Evolutionary conservation across 164 flowering plant species (phyloP), one percentile per base, ranked within the genome.

Genomic region (Chloranthus sessilifolius): DNA sequence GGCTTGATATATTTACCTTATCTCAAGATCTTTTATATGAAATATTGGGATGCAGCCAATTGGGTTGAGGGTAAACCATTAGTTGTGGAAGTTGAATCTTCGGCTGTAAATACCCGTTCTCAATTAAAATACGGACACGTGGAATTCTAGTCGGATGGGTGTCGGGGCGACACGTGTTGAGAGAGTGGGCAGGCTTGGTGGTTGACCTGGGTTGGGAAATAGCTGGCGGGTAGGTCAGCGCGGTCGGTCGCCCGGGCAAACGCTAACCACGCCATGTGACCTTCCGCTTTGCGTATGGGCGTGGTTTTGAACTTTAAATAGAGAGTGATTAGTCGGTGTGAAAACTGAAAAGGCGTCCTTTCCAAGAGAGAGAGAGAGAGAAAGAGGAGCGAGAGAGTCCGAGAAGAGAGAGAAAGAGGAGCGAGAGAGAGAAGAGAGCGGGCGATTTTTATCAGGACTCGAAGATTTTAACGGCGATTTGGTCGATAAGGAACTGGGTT

Each of bases 201-300:
- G 51, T 52, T 49, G 63, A 52, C 36, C 24, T 25, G 30, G 36
- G 49, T 33, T 50, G 56, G 42, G 6, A 23, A 39, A 43, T 43
- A 43, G 56, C 43, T 34, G 44, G 44, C 39, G 39, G 33, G 44
- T 52, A 27, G 59, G 65, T 54, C 65, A 56, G 65, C 46, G 56
- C 21, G 42, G 53, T 50, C 41, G 48, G 48, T 36, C 30, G 30
- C 9, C 23, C 42, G 23, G 50, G 21, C 24, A 22, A n/a, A n/a
- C n/a, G n/a, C 9, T 3, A 21, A 31, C 45, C 20, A 47, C 35
- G 47, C 42, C 50, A 36, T 46, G 37, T 27, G 43, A 28, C 16
- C 38, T 1, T 20, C 43, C 43, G 48, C 48, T 45, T 56, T 63
- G 47, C 58, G 61, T 43, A 51, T 2, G 5, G 49, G 59, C 50